phyloP scores from a whole-genome alignment of 805 yeast genomes.

The Candida tibetensis region DNA sequence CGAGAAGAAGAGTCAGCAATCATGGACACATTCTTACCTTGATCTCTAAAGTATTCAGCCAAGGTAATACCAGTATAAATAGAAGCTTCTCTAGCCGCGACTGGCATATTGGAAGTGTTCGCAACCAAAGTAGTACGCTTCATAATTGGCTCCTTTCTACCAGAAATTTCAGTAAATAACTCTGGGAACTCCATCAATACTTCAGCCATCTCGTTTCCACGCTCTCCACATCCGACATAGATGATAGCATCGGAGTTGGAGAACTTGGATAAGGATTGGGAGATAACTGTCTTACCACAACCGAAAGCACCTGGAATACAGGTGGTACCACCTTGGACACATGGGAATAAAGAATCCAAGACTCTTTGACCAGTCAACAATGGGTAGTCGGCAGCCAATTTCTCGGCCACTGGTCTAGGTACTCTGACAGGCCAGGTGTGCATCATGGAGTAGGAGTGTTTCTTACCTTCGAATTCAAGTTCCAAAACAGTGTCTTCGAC shows the following conservation, averaged over 20 bases:
- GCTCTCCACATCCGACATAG: constrained; percentile 93
- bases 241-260: constrained; percentile 96
- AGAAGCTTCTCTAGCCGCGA: constrained; percentile 99
- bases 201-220: constrained; percentile 99
- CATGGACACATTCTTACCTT: constrained; percentile 98
- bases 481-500: constrained; percentile 89
- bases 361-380: constrained; percentile 98
- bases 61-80: constrained; percentile 98
- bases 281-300: constrained; percentile 97
- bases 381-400: constrained; percentile 90
- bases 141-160: constrained; percentile 96
- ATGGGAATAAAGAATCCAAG: constrained; percentile 93
- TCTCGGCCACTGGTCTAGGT: constrained; percentile 97
- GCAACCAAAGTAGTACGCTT: constrained; percentile 99
- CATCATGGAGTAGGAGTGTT: constrained; percentile 81
- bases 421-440: constrained; percentile 99
- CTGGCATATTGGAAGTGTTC: constrained; percentile 99
- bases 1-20: constrained; percentile 99
- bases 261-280: constrained; percentile 94
- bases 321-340: constrained; percentile 99
- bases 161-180: constrained; percentile 83
- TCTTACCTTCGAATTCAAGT: constrained; percentile 91
- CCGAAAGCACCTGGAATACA: constrained; percentile 99
- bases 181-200: constrained; percentile 99
- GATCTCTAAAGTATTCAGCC: constrained; percentile 99